phyloP scores from a whole-genome alignment of 495 filamentous ascomycete genomes.

The Aspergillus ellipticus region DNA sequence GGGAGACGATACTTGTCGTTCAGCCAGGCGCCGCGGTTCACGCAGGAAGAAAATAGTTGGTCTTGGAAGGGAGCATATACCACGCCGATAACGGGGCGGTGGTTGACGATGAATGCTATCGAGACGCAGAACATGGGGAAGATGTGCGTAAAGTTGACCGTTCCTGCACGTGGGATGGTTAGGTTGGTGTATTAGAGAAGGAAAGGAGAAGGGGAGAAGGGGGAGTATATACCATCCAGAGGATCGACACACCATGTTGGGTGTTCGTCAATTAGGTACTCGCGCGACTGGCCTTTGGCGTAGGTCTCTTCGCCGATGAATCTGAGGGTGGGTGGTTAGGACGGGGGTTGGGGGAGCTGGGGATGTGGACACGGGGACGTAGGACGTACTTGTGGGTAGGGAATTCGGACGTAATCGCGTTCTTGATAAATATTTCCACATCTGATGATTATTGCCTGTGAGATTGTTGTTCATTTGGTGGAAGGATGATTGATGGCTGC shows the following conservation, averaged over 20 bases:
- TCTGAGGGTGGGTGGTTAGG: constrained; percentile 24
- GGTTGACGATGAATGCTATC: constrained; percentile 57
- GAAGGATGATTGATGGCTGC: not conserved
- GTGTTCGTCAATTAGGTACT: constrained; percentile 57
- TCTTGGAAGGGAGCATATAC: constrained; percentile 62
- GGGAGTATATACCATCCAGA: constrained; percentile 47
- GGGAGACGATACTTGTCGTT: constrained; percentile 58
- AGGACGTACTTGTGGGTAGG: constrained; percentile 56
- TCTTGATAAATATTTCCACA: constrained; percentile 62
- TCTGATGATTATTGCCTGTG: constrained; percentile 36
- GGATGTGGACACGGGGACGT: no score
- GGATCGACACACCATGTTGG: constrained; percentile 72
- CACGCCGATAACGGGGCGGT: constrained; percentile 57
- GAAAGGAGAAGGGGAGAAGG: not conserved
- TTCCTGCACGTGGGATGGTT: constrained; percentile 28
- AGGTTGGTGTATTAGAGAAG: not conserved
- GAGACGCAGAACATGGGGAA: constrained; percentile 73
- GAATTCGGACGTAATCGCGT: constrained; percentile 50
- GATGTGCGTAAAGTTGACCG: constrained; percentile 69
- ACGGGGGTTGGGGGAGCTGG: no score
- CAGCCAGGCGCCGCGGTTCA: constrained; percentile 60
- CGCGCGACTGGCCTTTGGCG: constrained; percentile 51
- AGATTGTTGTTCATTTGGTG: not conserved
- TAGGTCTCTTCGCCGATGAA: constrained; percentile 73
- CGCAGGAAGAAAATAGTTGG: constrained; percentile 61